These are phyloP conservation scores for Przewalskia tangutica DNA, from an alignment of 257 asterid species.

Conservation along the genomic window DNA sequence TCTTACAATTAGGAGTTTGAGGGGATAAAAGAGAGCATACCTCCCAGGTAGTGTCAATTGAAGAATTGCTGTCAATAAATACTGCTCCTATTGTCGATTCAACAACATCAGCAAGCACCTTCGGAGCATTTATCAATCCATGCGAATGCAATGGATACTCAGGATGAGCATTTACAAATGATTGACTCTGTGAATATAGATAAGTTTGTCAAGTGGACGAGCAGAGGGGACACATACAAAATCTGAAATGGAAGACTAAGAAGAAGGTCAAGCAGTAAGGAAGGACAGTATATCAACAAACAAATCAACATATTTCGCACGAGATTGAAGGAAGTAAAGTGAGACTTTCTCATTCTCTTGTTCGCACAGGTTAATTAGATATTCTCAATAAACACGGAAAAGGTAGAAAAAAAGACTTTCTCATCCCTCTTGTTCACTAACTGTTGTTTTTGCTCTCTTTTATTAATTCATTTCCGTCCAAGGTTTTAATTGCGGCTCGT, in stretches of 20 bases:
- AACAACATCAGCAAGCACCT: conserved; percentile 78
- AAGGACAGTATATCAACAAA: neutral
- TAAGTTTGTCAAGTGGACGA: conserved; percentile 5
- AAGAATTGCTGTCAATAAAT: conserved; percentile 55
- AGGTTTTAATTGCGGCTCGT: neutral
- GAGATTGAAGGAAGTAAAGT: neutral
- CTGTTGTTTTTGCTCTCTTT: neutral
- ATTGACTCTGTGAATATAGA: conserved; percentile 64
- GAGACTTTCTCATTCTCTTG: neutral
- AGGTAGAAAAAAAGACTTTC: neutral
- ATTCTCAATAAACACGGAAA: neutral
- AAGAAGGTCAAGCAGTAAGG: neutral
- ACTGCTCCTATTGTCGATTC: conserved; percentile 88
- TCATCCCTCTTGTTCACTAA: too few species aligned
- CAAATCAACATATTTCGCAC: neutral
- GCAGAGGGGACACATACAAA: neutral
- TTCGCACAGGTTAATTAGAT: neutral
- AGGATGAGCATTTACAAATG: conserved; percentile 50
- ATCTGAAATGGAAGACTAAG: neutral
- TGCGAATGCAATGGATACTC: conserved; percentile 70
- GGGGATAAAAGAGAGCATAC: conserved; percentile 15
- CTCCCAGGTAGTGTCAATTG: conserved; percentile 71
- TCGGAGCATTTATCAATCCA: conserved; percentile 70
- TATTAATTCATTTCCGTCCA: neutral
- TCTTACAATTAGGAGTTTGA: neutral